Conservation (phyloP, 1,139 yeast genomes). For the Zygosaccharomyces sapae region DNA sequence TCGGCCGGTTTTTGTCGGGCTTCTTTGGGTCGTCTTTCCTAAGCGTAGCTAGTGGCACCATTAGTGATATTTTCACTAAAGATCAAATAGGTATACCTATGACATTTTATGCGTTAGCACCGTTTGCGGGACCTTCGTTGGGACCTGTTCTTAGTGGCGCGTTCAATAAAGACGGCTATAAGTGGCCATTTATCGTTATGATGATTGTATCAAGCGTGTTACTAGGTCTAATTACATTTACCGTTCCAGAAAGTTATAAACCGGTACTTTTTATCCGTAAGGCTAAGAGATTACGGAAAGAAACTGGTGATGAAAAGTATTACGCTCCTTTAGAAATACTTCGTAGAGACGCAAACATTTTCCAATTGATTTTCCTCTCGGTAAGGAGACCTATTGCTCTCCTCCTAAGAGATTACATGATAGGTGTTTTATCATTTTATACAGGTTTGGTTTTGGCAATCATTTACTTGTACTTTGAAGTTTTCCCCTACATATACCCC, state of each 20-base stretch:
- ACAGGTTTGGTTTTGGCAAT: conserved; percentile 59
- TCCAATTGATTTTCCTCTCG: conserved; percentile 38
- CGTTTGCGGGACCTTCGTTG: conserved; percentile 69
- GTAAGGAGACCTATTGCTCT: conserved; percentile 55
- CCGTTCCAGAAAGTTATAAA: conserved; percentile 70
- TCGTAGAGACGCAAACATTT: conserved; percentile 41
- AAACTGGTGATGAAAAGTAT: conserved; percentile 53
- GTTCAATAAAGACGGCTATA: conserved; percentile 50
- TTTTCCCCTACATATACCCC: conserved; percentile 54
- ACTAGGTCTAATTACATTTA: conserved; percentile 44
- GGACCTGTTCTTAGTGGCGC: conserved; percentile 71
- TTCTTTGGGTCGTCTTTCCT: conserved; percentile 67
- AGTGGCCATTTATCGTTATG: conserved; percentile 59
- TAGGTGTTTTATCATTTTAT: conserved; percentile 54
- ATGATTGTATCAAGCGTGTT: conserved; percentile 63
- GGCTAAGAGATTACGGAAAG: conserved; percentile 54
- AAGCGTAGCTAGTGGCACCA: conserved; percentile 74
- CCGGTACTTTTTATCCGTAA: conserved; percentile 58
- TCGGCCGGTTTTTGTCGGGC: conserved; percentile 65
- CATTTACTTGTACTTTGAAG: conserved; percentile 58
- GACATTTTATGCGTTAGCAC: conserved; percentile 66
- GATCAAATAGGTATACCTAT: conserved; percentile 63
- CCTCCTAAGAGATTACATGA: conserved; percentile 57
- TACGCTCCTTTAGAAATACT: conserved; percentile 51
- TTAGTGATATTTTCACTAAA: conserved; percentile 60